Conservation (phyloP, 495 filamentous ascomycete species). For the Lasiosphaeria hispida region DNA sequence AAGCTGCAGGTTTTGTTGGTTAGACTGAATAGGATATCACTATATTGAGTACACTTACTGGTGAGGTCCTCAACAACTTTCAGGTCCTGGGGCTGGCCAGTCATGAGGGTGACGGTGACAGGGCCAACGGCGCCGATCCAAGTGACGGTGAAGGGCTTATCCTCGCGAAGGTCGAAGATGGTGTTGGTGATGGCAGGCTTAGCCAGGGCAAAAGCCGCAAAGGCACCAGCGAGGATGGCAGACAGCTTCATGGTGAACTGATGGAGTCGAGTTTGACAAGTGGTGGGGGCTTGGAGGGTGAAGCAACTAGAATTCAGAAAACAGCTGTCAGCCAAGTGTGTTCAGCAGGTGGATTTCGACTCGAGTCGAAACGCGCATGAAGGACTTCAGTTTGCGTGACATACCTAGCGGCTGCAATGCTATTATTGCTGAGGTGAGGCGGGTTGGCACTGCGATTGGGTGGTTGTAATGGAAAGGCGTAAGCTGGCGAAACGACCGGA, state of each 20-base stretch:
- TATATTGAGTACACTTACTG: constrained; percentile 21
- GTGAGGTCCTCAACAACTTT: constrained; percentile 33
- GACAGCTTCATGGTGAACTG: constrained; percentile 45
- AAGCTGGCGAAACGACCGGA: too few relatives aligned
- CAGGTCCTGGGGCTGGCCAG: constrained; percentile 30
- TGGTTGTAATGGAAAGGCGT: too few relatives aligned
- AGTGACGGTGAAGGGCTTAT: constrained; percentile 40
- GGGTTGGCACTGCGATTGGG: too few relatives aligned
- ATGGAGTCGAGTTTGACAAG: too few relatives aligned
- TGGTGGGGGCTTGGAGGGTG: background rate
- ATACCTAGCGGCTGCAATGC: too few relatives aligned
- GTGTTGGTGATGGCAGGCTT: constrained; percentile 41
- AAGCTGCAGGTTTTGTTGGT: constrained; percentile 27
- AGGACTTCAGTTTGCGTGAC: too few relatives aligned
- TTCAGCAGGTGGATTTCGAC: too few relatives aligned
- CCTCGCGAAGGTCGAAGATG: constrained; percentile 36
- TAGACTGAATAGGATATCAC: background rate
- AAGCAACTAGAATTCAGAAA: background rate
- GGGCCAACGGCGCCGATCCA: constrained; percentile 38
- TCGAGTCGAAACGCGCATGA: too few relatives aligned
- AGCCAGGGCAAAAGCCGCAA: constrained; percentile 40
- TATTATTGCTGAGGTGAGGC: too few relatives aligned
- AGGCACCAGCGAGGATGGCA: constrained; percentile 32
- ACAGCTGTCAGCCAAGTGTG: background rate
- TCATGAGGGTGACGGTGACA: constrained; percentile 40